A percentile compares a stretch with the other conserved stretches of the same genome.
phyloP scores from a whole-genome alignment of 2,329 filamentous ascomycete species.

The Stagonosporopsis rhizophila region DNA sequence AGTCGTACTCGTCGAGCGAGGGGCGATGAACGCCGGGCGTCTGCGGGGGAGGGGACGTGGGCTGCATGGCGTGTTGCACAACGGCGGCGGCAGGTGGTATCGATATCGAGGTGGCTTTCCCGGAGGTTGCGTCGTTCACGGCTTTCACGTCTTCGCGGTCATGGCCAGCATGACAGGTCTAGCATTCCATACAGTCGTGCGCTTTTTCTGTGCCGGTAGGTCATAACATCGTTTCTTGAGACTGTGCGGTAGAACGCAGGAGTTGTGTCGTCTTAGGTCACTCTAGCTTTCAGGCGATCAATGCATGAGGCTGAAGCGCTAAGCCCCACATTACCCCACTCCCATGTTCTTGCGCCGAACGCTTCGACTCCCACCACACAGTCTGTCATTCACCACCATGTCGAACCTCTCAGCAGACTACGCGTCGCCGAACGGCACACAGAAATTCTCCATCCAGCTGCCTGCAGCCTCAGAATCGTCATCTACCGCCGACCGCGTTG shows the following conservation, averaged over 20 bases:
- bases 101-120: not conserved
- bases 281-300: conserved; percentile 11
- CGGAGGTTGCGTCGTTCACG: not conserved
- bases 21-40: conserved; percentile 41
- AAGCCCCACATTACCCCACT: conserved; percentile 10
- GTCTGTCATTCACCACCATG: conserved; percentile 25
- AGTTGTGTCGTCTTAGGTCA: conserved; percentile 1
- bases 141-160: conserved; percentile 7
- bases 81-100: not conserved
- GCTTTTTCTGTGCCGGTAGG: not conserved
- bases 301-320: conserved; percentile 17
- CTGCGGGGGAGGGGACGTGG: conserved; percentile 43
- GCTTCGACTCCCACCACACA: not conserved
- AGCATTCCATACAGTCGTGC: not conserved
- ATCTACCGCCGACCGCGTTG: conserved; percentile 59
- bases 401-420: conserved; percentile 60
- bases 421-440: conserved; percentile 53
- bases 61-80: conserved; percentile 34
- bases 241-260: not conserved
- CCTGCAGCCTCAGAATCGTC: conserved; percentile 21
- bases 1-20: conserved; percentile 44
- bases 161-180: conserved; percentile 17
- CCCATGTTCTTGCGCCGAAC: not conserved
- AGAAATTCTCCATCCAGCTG: conserved; percentile 33
- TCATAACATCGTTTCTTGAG: not conserved